Evolutionary conservation across 768 basidiomycete species (phyloP).

Genomic region (Hydnum rufescens): DNA sequence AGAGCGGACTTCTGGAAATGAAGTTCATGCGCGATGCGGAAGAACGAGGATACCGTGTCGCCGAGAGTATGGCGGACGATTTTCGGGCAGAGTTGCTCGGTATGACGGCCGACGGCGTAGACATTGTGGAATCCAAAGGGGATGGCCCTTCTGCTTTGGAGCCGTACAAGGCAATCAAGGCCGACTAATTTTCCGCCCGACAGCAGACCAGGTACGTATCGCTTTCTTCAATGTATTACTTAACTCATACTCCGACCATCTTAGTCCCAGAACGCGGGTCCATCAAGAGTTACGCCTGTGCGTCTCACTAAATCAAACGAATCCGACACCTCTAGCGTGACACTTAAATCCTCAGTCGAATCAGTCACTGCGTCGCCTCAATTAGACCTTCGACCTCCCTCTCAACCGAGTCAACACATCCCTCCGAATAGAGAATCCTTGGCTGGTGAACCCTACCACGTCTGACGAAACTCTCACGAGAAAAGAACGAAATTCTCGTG

Average conservation of each 20-base stretch:
- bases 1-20: constrained; percentile 76
- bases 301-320: too few species aligned
- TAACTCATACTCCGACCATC: too few species aligned
- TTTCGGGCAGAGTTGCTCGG: constrained; percentile 49
- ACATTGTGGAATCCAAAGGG: constrained; percentile 16
- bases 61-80: constrained; percentile 46
- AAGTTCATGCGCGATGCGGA: constrained; percentile 97
- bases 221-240: too few species aligned
- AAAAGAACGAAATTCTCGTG: constrained; percentile 53
- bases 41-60: constrained; percentile 37
- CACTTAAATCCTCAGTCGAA: too few species aligned
- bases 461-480: constrained; percentile 33
- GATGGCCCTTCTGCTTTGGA: constrained; percentile 5
- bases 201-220: background rate
- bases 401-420: too few species aligned
- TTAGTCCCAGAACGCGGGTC: too few species aligned
- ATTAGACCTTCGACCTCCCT: too few species aligned
- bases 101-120: constrained; percentile 19
- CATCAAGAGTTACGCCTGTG: too few species aligned
- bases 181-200: constrained; percentile 16
- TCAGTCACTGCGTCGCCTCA: too few species aligned
- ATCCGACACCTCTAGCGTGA: too few species aligned
- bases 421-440: constrained; percentile 62
- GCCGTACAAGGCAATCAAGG: constrained; percentile 21
- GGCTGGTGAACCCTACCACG: constrained; percentile 33